Evolutionary conservation across 352 stramenopile species (phyloP).

Genomic region (Globisporangium radiosum): DNA sequence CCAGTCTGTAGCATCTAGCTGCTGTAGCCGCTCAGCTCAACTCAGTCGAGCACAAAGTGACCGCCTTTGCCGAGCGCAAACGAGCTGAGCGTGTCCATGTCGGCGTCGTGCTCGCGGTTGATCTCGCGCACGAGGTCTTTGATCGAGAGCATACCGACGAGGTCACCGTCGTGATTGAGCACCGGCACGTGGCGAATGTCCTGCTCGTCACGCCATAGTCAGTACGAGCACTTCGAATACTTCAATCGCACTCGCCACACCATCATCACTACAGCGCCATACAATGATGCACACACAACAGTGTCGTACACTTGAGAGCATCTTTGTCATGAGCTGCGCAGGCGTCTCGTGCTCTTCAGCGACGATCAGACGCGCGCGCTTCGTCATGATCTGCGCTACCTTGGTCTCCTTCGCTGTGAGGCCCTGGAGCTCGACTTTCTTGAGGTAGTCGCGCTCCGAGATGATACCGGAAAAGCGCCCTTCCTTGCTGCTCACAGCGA

Average conservation of each 20-base stretch:
- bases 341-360: constrained; percentile 84
- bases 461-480: constrained; percentile 90
- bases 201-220: constrained; percentile 12
- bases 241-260: background rate
- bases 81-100: constrained; percentile 74
- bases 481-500: constrained; percentile 85
- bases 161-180: constrained; percentile 86
- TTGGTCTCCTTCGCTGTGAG: constrained; percentile 80
- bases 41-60: constrained; percentile 78
- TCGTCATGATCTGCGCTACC: constrained; percentile 94
- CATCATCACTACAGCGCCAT: background rate
- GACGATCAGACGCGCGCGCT: constrained; percentile 86
- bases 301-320: constrained; percentile 85
- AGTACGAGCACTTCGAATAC: background rate
- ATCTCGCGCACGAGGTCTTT: constrained; percentile 91
- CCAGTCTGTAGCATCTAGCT: too few species aligned
- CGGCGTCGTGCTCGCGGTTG: constrained; percentile 69
- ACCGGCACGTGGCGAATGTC: constrained; percentile 94
- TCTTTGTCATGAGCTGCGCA: constrained; percentile 93
- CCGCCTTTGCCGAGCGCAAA: constrained; percentile 74
- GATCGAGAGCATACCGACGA: constrained; percentile 93
- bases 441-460: constrained; percentile 94
- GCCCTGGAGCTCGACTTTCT: constrained; percentile 92
- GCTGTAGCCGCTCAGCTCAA: too few species aligned
- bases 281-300: background rate